phyloP scores from a whole-genome alignment of 257 asterid species.

The Penstemon newberryi region DNA sequence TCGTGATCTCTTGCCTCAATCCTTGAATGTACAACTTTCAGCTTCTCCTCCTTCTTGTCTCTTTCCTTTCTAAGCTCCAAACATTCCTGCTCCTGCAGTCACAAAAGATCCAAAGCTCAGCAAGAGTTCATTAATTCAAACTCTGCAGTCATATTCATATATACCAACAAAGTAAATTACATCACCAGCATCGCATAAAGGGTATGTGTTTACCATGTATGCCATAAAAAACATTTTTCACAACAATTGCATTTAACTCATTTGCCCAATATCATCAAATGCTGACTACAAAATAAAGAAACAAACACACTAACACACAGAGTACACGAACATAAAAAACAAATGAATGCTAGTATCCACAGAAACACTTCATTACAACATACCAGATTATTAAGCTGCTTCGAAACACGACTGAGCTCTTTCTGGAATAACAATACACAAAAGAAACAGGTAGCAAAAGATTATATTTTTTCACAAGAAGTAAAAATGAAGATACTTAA shows the following conservation, averaged over 20 bases:
- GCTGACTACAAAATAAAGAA: not conserved
- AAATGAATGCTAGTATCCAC: not conserved
- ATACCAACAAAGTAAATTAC: not conserved
- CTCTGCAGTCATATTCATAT: not conserved
- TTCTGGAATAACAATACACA: constrained; percentile 45
- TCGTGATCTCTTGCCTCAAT: constrained; percentile 46
- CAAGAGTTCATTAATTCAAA: not conserved
- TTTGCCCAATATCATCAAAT: not conserved
- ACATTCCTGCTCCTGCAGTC: constrained; percentile 73
- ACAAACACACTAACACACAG: not conserved
- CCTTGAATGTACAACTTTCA: constrained; percentile 36
- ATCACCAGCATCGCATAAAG: constrained; percentile 12
- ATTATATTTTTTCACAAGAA: not conserved
- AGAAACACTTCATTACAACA: constrained; percentile 12
- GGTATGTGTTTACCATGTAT: not conserved
- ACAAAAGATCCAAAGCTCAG: constrained; percentile 21
- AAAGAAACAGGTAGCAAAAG: not conserved
- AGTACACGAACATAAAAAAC: not conserved
- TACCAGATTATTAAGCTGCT: constrained; percentile 64
- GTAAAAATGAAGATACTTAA: not conserved
- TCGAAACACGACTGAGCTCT: constrained; percentile 65
- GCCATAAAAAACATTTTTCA: not conserved
- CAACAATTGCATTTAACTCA: not conserved
- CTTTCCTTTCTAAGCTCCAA: constrained; percentile 51
- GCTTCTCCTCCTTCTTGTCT: constrained; percentile 56